phyloP scores from a whole-genome alignment of 2,329 filamentous ascomycete genomes.

The Diaporthe vexans region DNA sequence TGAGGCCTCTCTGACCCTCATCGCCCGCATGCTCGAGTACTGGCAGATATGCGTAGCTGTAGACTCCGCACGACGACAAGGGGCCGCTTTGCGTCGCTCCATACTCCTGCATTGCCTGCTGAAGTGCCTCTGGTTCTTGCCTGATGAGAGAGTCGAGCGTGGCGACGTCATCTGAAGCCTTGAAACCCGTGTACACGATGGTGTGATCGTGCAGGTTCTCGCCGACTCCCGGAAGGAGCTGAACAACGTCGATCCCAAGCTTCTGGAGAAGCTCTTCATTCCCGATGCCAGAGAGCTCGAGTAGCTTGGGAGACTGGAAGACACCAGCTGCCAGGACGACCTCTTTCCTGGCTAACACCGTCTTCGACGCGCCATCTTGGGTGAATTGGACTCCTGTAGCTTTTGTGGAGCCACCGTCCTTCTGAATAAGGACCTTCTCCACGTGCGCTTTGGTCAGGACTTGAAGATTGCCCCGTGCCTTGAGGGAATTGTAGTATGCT shows the following conservation, averaged over 20 bases:
- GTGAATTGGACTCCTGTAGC: constrained; percentile 45
- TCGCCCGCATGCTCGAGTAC: background rate
- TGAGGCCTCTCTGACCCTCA: constrained; percentile 8
- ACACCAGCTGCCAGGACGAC: constrained; percentile 51
- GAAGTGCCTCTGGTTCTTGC: constrained; percentile 38
- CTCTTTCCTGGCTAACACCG: constrained; percentile 44
- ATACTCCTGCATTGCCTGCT: constrained; percentile 44
- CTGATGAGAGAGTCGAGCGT: constrained; percentile 28
- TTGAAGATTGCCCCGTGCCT: constrained; percentile 37
- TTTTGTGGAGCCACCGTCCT: background rate
- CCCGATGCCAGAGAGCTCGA: constrained; percentile 53
- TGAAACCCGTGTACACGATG: constrained; percentile 24
- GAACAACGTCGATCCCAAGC: constrained; percentile 47
- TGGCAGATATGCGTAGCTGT: constrained; percentile 32
- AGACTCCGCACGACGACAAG: constrained; percentile 47
- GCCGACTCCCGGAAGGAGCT: constrained; percentile 51
- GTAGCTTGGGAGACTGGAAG: constrained; percentile 51
- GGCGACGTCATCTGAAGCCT: background rate
- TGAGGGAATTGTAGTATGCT: constrained; percentile 40
- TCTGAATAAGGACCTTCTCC: constrained; percentile 43
- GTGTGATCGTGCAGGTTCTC: constrained; percentile 48
- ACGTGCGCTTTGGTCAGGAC: constrained; percentile 45
- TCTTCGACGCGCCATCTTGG: constrained; percentile 42
- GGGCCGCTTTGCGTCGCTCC: constrained; percentile 47
- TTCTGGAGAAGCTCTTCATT: constrained; percentile 44